A percentile compares a stretch with the other conserved stretches of the same genome.
These are phyloP conservation scores for Alternaria gansuensis DNA, from an alignment of 2,329 filamentous ascomycete species.

Conservation along the genomic window DNA sequence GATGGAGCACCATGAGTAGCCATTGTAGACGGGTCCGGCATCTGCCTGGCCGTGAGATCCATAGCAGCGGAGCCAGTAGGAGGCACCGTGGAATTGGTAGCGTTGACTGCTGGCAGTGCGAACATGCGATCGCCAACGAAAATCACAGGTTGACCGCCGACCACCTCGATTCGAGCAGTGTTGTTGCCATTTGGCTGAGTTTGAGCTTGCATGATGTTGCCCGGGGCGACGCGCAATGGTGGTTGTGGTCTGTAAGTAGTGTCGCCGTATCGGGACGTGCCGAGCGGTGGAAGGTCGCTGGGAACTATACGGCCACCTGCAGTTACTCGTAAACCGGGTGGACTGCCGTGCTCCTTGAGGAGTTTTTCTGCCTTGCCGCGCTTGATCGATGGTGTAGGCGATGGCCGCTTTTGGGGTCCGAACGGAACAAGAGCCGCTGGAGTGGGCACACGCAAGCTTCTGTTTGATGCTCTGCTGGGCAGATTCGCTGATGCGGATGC, in stretches of 20 bases:
- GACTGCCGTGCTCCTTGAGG: constrained; percentile 62
- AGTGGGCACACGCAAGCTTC: constrained; percentile 35
- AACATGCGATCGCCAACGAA: constrained; percentile 46
- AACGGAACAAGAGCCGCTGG: constrained; percentile 27
- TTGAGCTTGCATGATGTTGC: constrained; percentile 40
- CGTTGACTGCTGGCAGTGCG: constrained; percentile 42
- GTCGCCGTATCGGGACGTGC: constrained; percentile 44
- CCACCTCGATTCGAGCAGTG: constrained; percentile 40
- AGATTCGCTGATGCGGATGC: constrained; percentile 51
- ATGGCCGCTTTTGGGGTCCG: constrained; percentile 51
- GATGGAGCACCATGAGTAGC: constrained; percentile 25
- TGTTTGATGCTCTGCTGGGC: constrained; percentile 37
- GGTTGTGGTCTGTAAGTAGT: constrained; percentile 41
- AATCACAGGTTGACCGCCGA: constrained; percentile 46
- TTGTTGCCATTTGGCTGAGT: constrained; percentile 32
- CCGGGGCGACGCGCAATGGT: constrained; percentile 31
- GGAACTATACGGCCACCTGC: constrained; percentile 64
- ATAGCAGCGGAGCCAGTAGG: constrained; percentile 19
- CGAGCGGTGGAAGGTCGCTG: constrained; percentile 52
- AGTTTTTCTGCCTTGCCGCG: constrained; percentile 60
- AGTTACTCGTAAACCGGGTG: constrained; percentile 61
- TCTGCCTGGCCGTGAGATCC: constrained; percentile 29
- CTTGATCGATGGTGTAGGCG: constrained; percentile 61
- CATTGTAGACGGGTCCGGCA: constrained; percentile 19
- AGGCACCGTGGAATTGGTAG: constrained; percentile 23